phyloP scores from a whole-genome alignment of 164 flowering plant genomes.

The Saururus chinensis region DNA sequence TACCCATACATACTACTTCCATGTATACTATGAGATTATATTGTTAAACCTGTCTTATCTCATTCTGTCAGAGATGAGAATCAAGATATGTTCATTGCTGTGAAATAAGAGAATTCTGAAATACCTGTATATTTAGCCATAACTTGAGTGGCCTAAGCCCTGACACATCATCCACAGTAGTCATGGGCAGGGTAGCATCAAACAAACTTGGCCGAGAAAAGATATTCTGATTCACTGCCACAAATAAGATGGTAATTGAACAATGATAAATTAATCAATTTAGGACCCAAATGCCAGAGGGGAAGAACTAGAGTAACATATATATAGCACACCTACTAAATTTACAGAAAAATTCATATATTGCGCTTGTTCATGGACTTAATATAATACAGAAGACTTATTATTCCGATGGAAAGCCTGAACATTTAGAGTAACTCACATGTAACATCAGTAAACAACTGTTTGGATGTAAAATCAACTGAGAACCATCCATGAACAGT shows the following conservation, averaged over 20 bases:
- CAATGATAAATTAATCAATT: not conserved
- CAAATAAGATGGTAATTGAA: not conserved
- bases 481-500: conserved; percentile 55
- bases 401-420: not conserved
- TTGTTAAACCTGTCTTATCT: too few species aligned
- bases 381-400: not conserved
- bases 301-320: too few species aligned
- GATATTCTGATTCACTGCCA: conserved; percentile 45
- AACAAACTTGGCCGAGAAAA: conserved; percentile 36
- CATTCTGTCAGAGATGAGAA: too few species aligned
- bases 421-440: conserved; percentile 26
- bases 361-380: not conserved
- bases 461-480: conserved; percentile 35
- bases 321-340: not conserved
- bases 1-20: not conserved
- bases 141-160: conserved; percentile 23
- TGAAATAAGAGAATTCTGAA: not conserved
- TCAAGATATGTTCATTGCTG: not conserved
- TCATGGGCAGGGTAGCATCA: conserved; percentile 32
- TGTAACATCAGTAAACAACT: conserved; percentile 29
- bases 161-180: conserved; percentile 28
- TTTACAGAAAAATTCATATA: not conserved
- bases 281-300: not conserved
- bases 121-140: conserved; percentile 81
- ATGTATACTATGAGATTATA: too few species aligned